Evolutionary conservation across 495 filamentous ascomycete species (phyloP), one percentile per base, ranked within the genome.

Genomic region (Symbiotaphrina buchneri): DNA sequence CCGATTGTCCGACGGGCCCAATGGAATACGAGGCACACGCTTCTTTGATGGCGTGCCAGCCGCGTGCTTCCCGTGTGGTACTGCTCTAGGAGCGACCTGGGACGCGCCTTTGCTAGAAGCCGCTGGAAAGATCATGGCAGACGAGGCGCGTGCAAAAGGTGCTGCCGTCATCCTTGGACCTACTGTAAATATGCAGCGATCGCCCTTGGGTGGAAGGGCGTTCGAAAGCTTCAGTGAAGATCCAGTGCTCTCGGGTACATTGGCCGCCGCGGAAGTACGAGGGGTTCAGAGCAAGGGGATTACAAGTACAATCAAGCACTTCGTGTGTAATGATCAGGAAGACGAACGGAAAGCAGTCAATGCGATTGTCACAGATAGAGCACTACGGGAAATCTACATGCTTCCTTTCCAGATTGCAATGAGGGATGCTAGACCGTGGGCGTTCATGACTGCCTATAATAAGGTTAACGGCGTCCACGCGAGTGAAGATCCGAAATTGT

Each of bases 151-250:
- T 27, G 61, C 69, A 5, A 79, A 80, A 45, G 70, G 73, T 10
- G 64, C 68, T 3, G 69, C 77, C 31, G 59, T 74, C 10, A 58
- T 84, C 14, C 56, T 83, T 10, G 77, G 74, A 1, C 77, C 77
- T 10, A 82, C 76, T 3, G 71, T 82, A 43, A 83, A 78, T 45
- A 74, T 72, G 44, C 77, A 83, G 36, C 63, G 78, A 14, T 68
- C 67, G 1, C 78, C 78, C 3, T 58, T 82, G 0, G 78, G 77
- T 6, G 78, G 78, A 5, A 63, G 78, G 36, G 74, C 73, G 22
- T 85, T 82, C 39, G 78, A 85, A 49, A 74, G 68, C 2, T 69
- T 82, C 32, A 79, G 77, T 4, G 78, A 83, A 41, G 78, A 85
- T 43, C 75, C 76, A 5, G 53, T 74, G 6, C 56, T 85, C 2